phyloP scores from a whole-genome alignment of 331 rosid genomes.

The Quercus phellos region DNA sequence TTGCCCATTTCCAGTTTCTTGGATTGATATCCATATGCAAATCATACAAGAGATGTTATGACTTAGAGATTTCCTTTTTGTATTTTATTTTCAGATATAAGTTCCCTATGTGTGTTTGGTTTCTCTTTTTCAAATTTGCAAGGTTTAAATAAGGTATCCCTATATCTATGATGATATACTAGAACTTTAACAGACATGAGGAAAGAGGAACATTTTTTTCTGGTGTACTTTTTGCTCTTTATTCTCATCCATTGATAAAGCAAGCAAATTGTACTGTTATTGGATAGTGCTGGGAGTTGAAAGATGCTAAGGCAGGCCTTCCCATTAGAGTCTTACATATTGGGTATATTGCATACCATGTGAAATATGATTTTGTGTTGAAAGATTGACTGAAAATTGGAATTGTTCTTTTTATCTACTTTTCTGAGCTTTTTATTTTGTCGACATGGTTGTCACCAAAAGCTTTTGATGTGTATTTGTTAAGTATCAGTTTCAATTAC shows the following conservation, averaged over 20 bases:
- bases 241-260: slow-evolving; percentile 23
- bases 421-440: neutral
- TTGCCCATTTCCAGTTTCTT: slow-evolving; percentile 34
- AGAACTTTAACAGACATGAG: slow-evolving; percentile 13
- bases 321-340: neutral
- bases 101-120: slow-evolving; percentile 14
- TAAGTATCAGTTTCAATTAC: neutral
- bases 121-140: neutral
- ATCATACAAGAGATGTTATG: slow-evolving; percentile 11
- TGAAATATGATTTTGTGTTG: slow-evolving; percentile 12
- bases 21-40: slow-evolving; percentile 33
- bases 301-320: slow-evolving; percentile 1
- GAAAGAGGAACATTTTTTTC: slow-evolving; percentile 24
- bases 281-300: neutral
- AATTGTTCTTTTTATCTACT: slow-evolving; percentile 11
- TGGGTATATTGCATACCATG: slow-evolving; percentile 5
- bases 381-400: slow-evolving; percentile 9
- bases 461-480: slow-evolving; percentile 6
- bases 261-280: slow-evolving; percentile 23
- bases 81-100: slow-evolving; percentile 10
- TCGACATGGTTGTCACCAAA: slow-evolving; percentile 14
- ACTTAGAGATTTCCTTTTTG: slow-evolving; percentile 16
- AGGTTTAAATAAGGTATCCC: neutral
- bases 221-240: slow-evolving; percentile 30
- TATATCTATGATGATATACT: slow-evolving; percentile 5